Percentiles rank a stretch among this genome's conserved stretches.
phyloP scores from a whole-genome alignment of 2,329 filamentous ascomycete species.

The Colletotrichum scovillei region DNA sequence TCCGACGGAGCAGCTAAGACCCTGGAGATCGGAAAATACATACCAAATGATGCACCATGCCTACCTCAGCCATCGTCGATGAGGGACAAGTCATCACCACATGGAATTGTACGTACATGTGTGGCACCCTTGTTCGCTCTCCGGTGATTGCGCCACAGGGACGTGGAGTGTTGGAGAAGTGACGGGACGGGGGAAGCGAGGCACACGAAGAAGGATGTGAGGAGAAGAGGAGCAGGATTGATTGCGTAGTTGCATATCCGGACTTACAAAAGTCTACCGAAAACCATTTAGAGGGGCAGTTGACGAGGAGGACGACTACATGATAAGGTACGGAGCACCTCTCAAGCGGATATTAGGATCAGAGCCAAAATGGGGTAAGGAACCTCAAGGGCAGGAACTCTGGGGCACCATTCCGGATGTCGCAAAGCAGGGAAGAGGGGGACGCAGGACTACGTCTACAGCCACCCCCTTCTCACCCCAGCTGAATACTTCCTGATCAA shows the following conservation, averaged over 20 bases:
- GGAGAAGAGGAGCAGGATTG: not conserved
- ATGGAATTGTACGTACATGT: slow-evolving; percentile 17
- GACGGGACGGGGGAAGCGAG: not conserved
- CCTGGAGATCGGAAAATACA: slow-evolving; percentile 32
- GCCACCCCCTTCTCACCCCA: not conserved
- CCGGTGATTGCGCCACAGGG: not conserved
- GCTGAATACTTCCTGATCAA: not conserved
- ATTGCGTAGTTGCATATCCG: too few species aligned
- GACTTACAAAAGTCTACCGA: too few species aligned
- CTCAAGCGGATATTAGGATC: not conserved
- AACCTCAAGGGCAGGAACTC: not conserved
- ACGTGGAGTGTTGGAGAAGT: not conserved
- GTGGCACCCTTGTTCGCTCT: not conserved
- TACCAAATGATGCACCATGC: slow-evolving; percentile 28
- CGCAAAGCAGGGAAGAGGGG: not conserved
- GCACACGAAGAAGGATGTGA: not conserved
- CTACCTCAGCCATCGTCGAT: slow-evolving; percentile 27
- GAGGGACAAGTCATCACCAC: slow-evolving; percentile 23
- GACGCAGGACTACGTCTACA: not conserved
- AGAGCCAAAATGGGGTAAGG: not conserved
- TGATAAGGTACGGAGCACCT: not conserved
- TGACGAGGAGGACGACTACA: not conserved
- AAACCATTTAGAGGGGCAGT: not conserved
- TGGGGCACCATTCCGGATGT: not conserved
- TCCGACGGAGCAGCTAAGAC: slow-evolving; percentile 17